These are phyloP conservation scores for Calonectria hongkongensis DNA, from an alignment of 2,329 filamentous ascomycete genomes.

Conservation along the genomic window DNA sequence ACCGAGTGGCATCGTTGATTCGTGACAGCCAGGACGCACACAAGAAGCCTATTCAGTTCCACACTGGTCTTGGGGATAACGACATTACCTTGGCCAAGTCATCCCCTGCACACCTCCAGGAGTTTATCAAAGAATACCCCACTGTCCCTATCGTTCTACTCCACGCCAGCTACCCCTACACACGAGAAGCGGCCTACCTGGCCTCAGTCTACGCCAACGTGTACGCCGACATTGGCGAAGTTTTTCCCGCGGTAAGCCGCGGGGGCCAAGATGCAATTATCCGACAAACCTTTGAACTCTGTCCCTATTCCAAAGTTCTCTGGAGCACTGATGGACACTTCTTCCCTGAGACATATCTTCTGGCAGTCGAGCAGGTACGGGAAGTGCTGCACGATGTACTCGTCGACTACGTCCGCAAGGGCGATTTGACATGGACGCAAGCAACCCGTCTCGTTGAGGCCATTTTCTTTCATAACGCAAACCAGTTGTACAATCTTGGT, in stretches of 20 bases:
- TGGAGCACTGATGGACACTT: constrained; percentile 89
- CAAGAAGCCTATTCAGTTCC: constrained; percentile 87
- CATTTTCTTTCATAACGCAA: constrained; percentile 86
- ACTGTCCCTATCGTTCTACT: constrained; percentile 84
- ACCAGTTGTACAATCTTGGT: constrained; percentile 81
- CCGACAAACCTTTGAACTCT: constrained; percentile 83
- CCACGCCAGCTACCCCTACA: constrained; percentile 89
- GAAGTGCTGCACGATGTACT: constrained; percentile 82
- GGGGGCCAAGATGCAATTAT: constrained; percentile 84
- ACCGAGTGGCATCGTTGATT: constrained; percentile 77
- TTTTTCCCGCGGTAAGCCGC: constrained; percentile 86
- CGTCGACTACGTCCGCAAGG: constrained; percentile 78
- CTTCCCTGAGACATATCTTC: constrained; percentile 85
- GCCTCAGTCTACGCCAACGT: constrained; percentile 86
- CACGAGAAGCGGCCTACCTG: constrained; percentile 85
- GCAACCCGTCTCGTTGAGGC: constrained; percentile 79
- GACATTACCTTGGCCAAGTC: constrained; percentile 82
- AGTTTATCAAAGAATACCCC: constrained; percentile 81
- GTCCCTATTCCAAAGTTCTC: constrained; percentile 83
- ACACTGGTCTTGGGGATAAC: constrained; percentile 88
- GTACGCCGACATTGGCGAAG: constrained; percentile 88
- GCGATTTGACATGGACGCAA: constrained; percentile 76
- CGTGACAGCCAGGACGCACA: constrained; percentile 62
- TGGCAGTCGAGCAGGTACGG: constrained; percentile 83
- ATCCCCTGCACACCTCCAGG: constrained; percentile 85